Conservation (phyloP, 768 basidiomycete genomes). For the Boletus sp. region DNA sequence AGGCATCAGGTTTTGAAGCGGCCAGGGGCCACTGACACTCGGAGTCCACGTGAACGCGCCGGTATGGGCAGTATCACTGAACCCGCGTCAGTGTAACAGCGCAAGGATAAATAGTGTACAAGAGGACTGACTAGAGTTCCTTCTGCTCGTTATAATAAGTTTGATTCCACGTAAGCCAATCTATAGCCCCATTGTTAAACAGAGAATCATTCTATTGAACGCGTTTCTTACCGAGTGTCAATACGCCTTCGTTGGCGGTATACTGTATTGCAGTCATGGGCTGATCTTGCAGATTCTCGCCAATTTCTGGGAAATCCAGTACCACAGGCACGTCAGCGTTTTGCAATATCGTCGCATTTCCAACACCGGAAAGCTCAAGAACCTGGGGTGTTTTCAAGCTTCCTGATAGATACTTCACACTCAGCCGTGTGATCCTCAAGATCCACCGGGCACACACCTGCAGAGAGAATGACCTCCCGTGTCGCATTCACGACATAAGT, state of each 20-base stretch:
- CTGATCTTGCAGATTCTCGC: slow-evolving; percentile 4
- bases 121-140: background rate
- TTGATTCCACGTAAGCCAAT: background rate
- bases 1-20: background rate
- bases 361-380: background rate
- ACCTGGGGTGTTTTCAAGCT: background rate
- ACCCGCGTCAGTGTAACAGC: background rate
- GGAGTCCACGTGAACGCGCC: background rate
- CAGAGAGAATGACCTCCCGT: background rate
- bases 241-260: background rate
- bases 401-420: background rate
- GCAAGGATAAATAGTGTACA: background rate
- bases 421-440: background rate
- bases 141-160: background rate
- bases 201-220: background rate
- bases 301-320: background rate
- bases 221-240: background rate
- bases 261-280: background rate
- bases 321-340: background rate
- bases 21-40: background rate
- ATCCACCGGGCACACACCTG: background rate
- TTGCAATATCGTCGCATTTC: background rate
- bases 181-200: background rate
- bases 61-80: background rate
- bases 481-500: background rate